Base-by-base conservation (phyloP, 2,329 filamentous ascomycete species). In the Aureobasidium musti region DNA sequence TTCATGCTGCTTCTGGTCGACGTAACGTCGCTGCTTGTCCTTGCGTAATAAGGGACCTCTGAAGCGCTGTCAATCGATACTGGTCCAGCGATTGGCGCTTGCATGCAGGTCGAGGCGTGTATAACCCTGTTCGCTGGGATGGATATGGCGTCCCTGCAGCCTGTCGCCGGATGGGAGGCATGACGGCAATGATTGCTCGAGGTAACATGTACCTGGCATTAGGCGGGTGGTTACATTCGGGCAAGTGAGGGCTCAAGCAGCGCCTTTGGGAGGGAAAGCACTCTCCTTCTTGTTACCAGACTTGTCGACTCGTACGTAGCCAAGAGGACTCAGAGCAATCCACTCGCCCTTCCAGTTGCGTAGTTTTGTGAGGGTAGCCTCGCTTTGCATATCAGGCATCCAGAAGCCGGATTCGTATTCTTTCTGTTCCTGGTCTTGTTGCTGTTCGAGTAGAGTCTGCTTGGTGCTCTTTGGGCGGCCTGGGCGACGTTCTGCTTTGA, bases 371-470 rank as follows among this genome's bases (percentile, higher is more conserved):
- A 91, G 79, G 71, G 88, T 92, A 56, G 88, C 84, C 47, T 83
- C 81, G 49, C 87, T 84, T 65, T 87, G 85, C 64, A 97, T 80
- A 74, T 97, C 91, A 0, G 94, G 93, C 47, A 96, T 77, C 91
- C 91, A 90, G 74, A 97, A 96, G 0, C 95, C 95, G 63, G 87
- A 87, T 69, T 89, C 85, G 71, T 91, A 91, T 80, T 99, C 95
- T 71, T 89, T 89, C 74, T 89, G 83, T 70, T 97, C 89, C 1
- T 80, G 80, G 17, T 85, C 83, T 65, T 91, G 88, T 70, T 87
- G 89, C 73, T 91, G 83, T 76, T 87, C 88, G 45, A 98, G 81
- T 23, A 91, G 80, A 71, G 93, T 91, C 76, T 97, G 92, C 68
- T 86, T 88, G 26, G 87, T 87, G 73, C 84, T 91, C 21, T 92